Base-by-base conservation (phyloP, 495 filamentous ascomycete species). In the Penicillium ochrochloron region DNA sequence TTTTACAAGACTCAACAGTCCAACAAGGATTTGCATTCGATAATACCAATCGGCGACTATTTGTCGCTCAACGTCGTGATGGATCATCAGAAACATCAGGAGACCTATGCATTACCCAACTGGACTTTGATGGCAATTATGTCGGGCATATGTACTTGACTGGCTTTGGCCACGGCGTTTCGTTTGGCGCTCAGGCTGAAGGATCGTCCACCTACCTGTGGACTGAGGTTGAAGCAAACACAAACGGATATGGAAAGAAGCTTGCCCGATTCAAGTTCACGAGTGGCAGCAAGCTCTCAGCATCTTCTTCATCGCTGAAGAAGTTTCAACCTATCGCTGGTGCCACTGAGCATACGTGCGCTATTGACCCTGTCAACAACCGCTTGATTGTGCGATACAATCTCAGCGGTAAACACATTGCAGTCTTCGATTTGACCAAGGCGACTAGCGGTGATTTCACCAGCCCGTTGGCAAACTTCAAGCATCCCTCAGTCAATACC, bases 11-110 rank as follows among this genome's bases (percentile, higher is more conserved):
- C 34, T 57, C n/a, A 17, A 71, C 65, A 0, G 62, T 71, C 3
- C 68, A 71, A 34, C 68, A 68, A 59, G 63, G 65, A 0, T 71
- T 71, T 35, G 63, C 65, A 21, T 71, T 71, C 44, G 68, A 71
- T 60, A 68, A 71, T 19, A 57, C 54, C 52, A 71, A 71, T 55
- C 62, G 66, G 23, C 62, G 68, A 11, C 60, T 68, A 2, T 71
- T 71, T 39, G 60, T 71, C 31, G 27, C 66, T 2, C 66, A 68
- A 19, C 62, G 65, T 19, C 44, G 56, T 4, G 59, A 68, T 41
- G 60, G 59, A 1, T 57, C 66, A 15, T 59, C 59, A 4, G 42
- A 42, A 17, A 63, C 52, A 11, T 59, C 62, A 1, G 68, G 68
- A 6, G 60, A 71, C 51, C 46, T 71, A 7, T 65, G 62, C 44